Evolutionary conservation across 345 rosid genomes (phyloP).

Genomic region (Acer yangbiense): DNA sequence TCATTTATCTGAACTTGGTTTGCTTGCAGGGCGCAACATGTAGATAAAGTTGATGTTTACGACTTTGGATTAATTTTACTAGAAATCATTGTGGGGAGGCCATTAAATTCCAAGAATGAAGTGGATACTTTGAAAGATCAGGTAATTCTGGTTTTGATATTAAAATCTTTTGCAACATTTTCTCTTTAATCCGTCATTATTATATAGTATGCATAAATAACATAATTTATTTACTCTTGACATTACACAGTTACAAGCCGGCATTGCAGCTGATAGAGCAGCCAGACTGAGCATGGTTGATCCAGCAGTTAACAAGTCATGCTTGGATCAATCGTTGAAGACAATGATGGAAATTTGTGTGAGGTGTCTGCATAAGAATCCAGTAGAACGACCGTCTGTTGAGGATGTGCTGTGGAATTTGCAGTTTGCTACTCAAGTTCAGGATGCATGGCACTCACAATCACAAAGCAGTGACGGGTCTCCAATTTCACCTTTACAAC

Average conservation of each 20-base stretch:
- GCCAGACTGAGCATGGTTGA: conserved; percentile 65
- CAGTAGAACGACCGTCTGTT: conserved; percentile 69
- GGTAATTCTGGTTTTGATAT: conserved; percentile 35
- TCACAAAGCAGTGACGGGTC: conserved; percentile 76
- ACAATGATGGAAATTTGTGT: conserved; percentile 79
- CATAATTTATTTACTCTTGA: not conserved
- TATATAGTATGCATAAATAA: not conserved
- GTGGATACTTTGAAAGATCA: conserved; percentile 55
- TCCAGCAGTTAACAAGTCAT: conserved; percentile 53
- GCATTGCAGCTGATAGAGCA: conserved; percentile 45
- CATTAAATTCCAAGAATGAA: conserved; percentile 53
- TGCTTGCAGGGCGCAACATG: conserved; percentile 44
- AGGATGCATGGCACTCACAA: conserved; percentile 57
- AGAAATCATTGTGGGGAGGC: conserved; percentile 77
- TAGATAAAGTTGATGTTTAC: conserved; percentile 63
- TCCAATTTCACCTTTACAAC: conserved; percentile 42
- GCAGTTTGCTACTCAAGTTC: conserved; percentile 94
- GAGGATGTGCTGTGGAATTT: conserved; percentile 96
- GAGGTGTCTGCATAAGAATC: conserved; percentile 67
- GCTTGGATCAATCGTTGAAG: conserved; percentile 76
- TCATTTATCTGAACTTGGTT: conserved; percentile 8
- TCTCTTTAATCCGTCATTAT: not conserved
- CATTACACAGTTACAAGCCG: conserved; percentile 56
- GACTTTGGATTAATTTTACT: conserved; percentile 87
- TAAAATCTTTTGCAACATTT: not conserved